phyloP scores from a whole-genome alignment of 2,329 filamentous ascomycete genomes.

The Ophiostoma tasmaniense region DNA sequence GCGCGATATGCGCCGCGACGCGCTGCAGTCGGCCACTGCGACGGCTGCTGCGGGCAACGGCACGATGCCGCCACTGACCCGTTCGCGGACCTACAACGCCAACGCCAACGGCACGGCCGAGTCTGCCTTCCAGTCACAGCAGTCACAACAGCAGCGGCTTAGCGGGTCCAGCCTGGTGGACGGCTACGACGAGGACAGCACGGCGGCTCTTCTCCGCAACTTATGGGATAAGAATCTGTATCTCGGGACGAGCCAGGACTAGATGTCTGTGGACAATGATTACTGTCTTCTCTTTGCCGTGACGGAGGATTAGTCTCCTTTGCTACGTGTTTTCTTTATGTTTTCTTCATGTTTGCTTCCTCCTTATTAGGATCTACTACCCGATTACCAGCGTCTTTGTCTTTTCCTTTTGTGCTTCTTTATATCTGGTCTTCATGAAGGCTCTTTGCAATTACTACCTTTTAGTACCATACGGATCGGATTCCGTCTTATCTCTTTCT shows the following conservation, averaged over 20 bases:
- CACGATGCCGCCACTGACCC: not conserved
- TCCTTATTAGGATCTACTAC: not conserved
- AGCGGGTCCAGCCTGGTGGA: conserved; percentile 44
- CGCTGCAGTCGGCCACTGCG: conserved; percentile 11
- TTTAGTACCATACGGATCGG: not conserved
- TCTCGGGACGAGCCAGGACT: conserved; percentile 47
- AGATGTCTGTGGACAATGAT: conserved; percentile 22
- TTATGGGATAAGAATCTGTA: conserved; percentile 56
- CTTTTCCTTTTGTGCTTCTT: not conserved
- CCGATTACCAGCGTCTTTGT: not conserved
- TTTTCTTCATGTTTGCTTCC: not conserved
- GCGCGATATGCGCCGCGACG: conserved; percentile 19
- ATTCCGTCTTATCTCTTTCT: not conserved
- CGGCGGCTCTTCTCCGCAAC: conserved; percentile 44
- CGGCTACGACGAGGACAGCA: conserved; percentile 43
- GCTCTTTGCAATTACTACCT: not conserved
- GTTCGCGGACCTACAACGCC: conserved; percentile 7
- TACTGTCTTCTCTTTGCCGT: conserved; percentile 6
- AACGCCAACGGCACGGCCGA: conserved; percentile 24
- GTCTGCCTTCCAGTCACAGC: conserved; percentile 12
- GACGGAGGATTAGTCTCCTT: not conserved
- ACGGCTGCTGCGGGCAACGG: conserved; percentile 10
- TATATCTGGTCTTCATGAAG: not conserved
- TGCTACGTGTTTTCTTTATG: not conserved
- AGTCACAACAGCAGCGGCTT: conserved; percentile 28